A percentile compares a stretch with the other conserved stretches of the same genome.
Conservation (phyloP, 2,329 filamentous ascomycete species). For the Aspergillus fumigatiaffinis region DNA sequence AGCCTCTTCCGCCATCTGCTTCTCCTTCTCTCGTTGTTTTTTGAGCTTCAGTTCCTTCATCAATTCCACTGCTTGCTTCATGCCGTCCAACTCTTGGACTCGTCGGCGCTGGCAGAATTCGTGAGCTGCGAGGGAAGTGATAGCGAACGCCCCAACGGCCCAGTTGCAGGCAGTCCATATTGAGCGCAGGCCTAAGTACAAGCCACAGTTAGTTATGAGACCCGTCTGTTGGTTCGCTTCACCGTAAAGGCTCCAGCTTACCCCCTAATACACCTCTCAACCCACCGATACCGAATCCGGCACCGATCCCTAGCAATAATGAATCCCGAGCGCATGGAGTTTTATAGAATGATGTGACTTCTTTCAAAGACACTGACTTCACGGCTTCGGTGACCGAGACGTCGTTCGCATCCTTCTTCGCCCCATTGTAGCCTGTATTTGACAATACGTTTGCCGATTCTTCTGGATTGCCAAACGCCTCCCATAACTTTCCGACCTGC, state of each 20-base stretch:
- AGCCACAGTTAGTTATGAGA: conserved; percentile 4
- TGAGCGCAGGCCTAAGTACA: conserved; percentile 44
- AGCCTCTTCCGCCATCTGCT: conserved; percentile 32
- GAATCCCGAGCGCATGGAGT: conserved; percentile 81
- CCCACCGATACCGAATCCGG: conserved; percentile 71
- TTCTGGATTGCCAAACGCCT: conserved; percentile 44
- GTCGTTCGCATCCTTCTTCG: conserved; percentile 51
- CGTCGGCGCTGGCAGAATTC: conserved; percentile 79
- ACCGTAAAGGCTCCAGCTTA: conserved; percentile 35
- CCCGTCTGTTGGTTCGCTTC: neutral
- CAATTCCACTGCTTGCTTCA: conserved; percentile 81
- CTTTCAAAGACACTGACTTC: conserved; percentile 48
- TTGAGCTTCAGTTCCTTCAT: conserved; percentile 69
- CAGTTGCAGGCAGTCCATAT: conserved; percentile 72
- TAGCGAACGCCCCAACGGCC: conserved; percentile 73
- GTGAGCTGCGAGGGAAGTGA: conserved; percentile 68
- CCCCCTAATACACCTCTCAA: conserved; percentile 71
- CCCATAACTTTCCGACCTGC: conserved; percentile 47
- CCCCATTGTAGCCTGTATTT: conserved; percentile 56
- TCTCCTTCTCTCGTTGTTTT: conserved; percentile 51
- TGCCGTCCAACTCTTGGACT: conserved; percentile 70
- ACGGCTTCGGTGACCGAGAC: conserved; percentile 39
- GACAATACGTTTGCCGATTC: conserved; percentile 54
- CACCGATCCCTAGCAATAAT: conserved; percentile 75
- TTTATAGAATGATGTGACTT: conserved; percentile 63